Base-by-base conservation (phyloP, 1,284 basidiomycete species). In the Austropuccinia psidii region DNA sequence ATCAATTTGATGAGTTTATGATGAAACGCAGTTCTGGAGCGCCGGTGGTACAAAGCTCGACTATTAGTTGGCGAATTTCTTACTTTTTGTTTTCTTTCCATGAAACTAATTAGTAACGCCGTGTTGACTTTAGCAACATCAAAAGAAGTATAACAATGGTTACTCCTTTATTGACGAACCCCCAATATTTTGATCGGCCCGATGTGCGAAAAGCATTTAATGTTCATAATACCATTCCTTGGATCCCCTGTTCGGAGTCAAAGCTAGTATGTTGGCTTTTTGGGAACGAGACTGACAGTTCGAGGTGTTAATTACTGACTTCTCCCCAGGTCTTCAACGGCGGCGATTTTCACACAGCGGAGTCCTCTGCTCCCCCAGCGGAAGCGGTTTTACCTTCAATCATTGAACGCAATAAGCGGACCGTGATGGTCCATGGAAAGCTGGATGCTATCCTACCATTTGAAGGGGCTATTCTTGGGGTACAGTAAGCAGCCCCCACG, bases 191-290 rank as follows among this genome's bases (percentile, higher is more conserved):
- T 33, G 55, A 68, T 47, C 17, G 65, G 29, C 39, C 54, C 11
- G 65, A 68, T 31, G 65, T 68, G 27, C 54, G 55, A 57, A 33
- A 68, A 57, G 52, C 52, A 4, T 45, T 68, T 24, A 33, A 68
- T 57, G 65, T 68, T 43, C 65, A 49, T 13, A 54, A 17, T 19
- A 55, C 3, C 21, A 47, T 33, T 4, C 43, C 54, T n/a, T 68
- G 65, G 65, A 41, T 19, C 11, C 50, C 43, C n/a, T 68, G 65
- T 33, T 31, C 65, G n/a, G 50, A 4, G 9, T 39, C 39, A 45
- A 52, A 21, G 52, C 17, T 27, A 17, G 3, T 55, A 17, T 29
- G 49, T 8, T 17, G n/a, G 11, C 2, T 13, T 39, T 4, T 1
- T 13, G 39, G 1, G 4, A 65, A 7, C 31, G 27, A 65, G 4